These are phyloP conservation scores for Klebsormidium nitens DNA, from an alignment of 139 green algal species.

Conservation along the genomic window DNA sequence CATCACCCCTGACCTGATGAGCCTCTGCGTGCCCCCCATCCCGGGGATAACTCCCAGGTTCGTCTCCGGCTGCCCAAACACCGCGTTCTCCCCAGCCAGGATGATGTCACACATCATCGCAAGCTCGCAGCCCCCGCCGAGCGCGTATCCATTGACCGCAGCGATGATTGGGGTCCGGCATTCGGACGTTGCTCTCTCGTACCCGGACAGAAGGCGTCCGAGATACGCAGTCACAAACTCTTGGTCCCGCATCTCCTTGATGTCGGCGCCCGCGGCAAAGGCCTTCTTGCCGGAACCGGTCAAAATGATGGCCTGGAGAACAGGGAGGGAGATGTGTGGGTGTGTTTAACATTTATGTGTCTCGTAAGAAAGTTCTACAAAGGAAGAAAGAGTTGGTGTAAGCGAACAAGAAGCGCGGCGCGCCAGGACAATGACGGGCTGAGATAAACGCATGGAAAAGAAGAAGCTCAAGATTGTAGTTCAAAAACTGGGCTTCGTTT, in stretches of 20 bases:
- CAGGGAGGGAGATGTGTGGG: no score
- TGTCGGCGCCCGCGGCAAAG: conserved; percentile 71
- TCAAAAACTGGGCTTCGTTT: no score
- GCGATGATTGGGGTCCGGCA: conserved; percentile 57
- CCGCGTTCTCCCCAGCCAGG: conserved; percentile 55
- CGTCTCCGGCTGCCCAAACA: conserved; percentile 63
- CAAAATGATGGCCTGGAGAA: conserved; percentile 58
- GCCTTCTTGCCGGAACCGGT: conserved; percentile 54
- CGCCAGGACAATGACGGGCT: no score
- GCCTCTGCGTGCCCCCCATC: conserved; percentile 68
- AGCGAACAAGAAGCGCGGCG: no score
- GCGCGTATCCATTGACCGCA: conserved; percentile 56
- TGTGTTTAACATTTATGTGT: no score
- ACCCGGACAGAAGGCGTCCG: conserved; percentile 41
- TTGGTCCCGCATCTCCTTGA: conserved; percentile 59
- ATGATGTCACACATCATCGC: conserved; percentile 73
- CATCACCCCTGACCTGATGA: conserved; percentile 32
- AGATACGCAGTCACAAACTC: conserved; percentile 37
- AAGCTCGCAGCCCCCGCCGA: conserved; percentile 68
- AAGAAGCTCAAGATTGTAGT: no score
- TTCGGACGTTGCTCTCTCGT: conserved; percentile 37
- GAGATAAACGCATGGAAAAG: no score
- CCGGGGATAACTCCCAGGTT: conserved; percentile 64
- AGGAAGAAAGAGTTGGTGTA: no score
- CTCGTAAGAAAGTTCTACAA: no score